Evolutionary conservation across 202 grass and related monocot species (phyloP), one percentile per base, ranked within the genome.

Genomic region (Eragrostis tef): DNA sequence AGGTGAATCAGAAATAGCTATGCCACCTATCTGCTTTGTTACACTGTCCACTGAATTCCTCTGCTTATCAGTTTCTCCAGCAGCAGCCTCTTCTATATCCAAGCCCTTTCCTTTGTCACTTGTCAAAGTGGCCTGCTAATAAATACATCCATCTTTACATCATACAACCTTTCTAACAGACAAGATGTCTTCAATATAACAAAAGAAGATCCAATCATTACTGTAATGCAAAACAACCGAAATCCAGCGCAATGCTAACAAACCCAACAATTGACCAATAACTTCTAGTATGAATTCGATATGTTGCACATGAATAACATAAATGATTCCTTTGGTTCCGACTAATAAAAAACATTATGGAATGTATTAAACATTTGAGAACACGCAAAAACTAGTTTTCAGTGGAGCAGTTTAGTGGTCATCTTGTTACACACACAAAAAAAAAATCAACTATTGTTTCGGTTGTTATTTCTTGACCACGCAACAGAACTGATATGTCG

Each of bases 81-180:
- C 54, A 74, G 73, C 89, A 74, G 57, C 77, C 66, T 86, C 84
- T 36, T 89, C 89, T 60, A 75, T 53, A 64, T 85, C 84, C 78
- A 88, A 79, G 24, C 84, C 58, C 83, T 90, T 87, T 63, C 93
- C 93, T 87, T 93, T 93, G 74, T 96, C 89, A 93, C 78, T 89
- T 84, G 86, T 69, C 47, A 88, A 89, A 83, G 73, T 77, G 83
- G 90, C 90, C 96, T 99, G 90, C 59, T 70, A 82, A 83, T 79
- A 83, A 84, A 67, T 17, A 86, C 53, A 54, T 24, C 48, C 22
- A 62, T 11, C 26, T 69, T 61, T 57, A 80, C n/a, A 67, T 54
- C 52, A 86, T 82, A 79, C 20, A 89, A 12, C 4, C 24, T 69
- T 82, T 50, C 43, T 44, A 86, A 74, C 6, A 89, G 73, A 86